Conservation (phyloP, 495 filamentous ascomycete species). For the Aspergillus panamensis region DNA sequence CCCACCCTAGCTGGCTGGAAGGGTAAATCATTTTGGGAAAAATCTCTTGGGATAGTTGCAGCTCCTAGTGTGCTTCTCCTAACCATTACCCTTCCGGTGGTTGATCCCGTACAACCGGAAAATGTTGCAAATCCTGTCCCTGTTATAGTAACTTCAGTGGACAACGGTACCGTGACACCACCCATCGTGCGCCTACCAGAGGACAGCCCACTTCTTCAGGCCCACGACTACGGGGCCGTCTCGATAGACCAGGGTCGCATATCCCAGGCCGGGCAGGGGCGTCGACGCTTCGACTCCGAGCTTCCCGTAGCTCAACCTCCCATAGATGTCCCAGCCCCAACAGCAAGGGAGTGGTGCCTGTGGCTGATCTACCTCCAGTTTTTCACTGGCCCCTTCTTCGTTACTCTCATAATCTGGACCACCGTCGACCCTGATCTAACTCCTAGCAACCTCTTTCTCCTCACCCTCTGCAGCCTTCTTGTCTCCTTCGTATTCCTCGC, state of each 20-base stretch:
- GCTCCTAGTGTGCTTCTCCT: conserved; percentile 88
- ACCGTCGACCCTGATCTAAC: conserved; percentile 54
- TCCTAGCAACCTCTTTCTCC: conserved; percentile 52
- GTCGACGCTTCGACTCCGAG: conserved; percentile 43
- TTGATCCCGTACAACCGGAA: conserved; percentile 62
- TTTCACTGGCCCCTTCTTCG: conserved; percentile 83
- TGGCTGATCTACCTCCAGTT: conserved; percentile 85
- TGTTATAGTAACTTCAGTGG: conserved; percentile 36
- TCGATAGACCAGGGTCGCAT: conserved; percentile 21
- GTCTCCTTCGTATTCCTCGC: conserved; percentile 62
- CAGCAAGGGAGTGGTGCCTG: conserved; percentile 69
- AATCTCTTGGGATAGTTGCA: conserved; percentile 70
- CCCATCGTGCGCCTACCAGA: conserved; percentile 41
- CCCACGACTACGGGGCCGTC: conserved; percentile 19
- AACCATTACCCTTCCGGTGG: conserved; percentile 87
- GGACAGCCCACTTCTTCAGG: conserved; percentile 39
- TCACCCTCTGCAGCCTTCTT: conserved; percentile 66
- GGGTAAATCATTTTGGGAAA: conserved; percentile 73
- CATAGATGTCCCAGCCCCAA: conserved; percentile 26
- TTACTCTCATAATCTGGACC: conserved; percentile 72
- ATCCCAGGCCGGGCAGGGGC: conserved; percentile 16
- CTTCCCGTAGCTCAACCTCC: conserved; percentile 30
- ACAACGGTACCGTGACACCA: conserved; percentile 22
- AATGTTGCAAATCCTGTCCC: conserved; percentile 35
- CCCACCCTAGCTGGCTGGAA: conserved; percentile 80